Conservation (phyloP, 2,329 filamentous ascomycete genomes). For the Monilinia fructigena region DNA sequence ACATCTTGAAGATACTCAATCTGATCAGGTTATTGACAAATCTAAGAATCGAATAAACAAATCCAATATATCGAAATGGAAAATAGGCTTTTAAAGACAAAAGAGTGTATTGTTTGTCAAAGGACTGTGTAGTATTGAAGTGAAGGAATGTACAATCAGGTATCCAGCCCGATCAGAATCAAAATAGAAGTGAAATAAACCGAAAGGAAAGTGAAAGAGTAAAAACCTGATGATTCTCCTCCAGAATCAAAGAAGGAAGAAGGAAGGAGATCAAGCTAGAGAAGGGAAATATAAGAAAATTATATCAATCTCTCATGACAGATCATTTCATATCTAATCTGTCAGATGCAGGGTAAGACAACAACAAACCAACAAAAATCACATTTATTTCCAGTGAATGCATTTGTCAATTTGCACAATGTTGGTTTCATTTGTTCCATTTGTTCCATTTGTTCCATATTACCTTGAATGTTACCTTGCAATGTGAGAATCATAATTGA, state of each 20-base stretch:
- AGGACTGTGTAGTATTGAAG: neutral
- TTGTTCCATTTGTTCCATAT: neutral
- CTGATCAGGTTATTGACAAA: neutral
- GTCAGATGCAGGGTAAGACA: neutral
- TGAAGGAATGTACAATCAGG: constrained; percentile 19
- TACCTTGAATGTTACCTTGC: neutral
- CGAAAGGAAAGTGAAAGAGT: constrained; percentile 1
- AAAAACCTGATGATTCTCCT: constrained; percentile 1
- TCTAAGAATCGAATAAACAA: neutral
- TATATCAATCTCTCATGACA: neutral
- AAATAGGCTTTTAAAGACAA: neutral
- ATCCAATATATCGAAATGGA: neutral
- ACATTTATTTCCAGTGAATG: neutral
- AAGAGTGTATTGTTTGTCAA: neutral
- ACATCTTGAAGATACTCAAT: neutral
- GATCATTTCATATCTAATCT: neutral
- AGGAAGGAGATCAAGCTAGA: neutral
- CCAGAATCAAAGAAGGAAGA: neutral
- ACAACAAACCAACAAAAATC: neutral
- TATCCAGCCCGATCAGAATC: constrained; percentile 18
- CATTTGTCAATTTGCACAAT: neutral
- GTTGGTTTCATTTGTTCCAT: neutral
- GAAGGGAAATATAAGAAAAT: neutral
- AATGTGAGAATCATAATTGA: neutral
- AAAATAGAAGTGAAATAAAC: neutral